Evolutionary conservation across 129 eudicot genomes (phyloP).

Genomic region (Artemisia argyi): DNA sequence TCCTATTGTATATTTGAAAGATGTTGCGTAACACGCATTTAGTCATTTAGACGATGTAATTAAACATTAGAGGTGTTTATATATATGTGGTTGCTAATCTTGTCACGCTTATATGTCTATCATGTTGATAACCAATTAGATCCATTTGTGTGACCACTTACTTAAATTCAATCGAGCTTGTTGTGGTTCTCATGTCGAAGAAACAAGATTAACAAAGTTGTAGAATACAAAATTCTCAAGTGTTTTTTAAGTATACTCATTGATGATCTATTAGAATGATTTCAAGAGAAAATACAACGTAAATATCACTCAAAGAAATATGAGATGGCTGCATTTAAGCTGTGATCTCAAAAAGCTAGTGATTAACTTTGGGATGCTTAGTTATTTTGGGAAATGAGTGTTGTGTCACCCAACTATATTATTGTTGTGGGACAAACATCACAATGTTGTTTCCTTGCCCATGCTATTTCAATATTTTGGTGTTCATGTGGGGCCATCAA

Average conservation of each 20-base stretch:
- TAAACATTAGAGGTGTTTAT: no score
- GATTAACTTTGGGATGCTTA: conserved; percentile 17
- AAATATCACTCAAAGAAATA: not conserved
- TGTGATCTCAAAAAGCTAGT: conserved; percentile 9
- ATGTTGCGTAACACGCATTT: no score
- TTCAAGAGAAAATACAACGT: not conserved
- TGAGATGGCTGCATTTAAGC: conserved; percentile 19
- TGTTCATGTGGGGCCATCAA: conserved; percentile 22
- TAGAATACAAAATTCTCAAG: not conserved
- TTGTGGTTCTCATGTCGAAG: no score
- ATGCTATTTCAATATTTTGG: conserved; percentile 18
- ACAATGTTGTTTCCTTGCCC: conserved; percentile 7
- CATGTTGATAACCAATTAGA: no score
- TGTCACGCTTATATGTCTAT: no score
- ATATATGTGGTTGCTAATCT: no score
- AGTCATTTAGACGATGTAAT: no score
- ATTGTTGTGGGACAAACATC: conserved; percentile 19
- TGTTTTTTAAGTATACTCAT: not conserved
- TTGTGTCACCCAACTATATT: conserved; percentile 13
- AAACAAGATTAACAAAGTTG: no score
- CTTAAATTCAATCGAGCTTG: no score
- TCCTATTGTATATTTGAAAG: not conserved
- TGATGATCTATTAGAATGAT: not conserved
- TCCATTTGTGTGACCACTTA: no score
- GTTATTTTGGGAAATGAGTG: conserved; percentile 15